Percentiles rank a stretch among this genome's conserved stretches.
Conservation (phyloP, 306 rosid genomes). For the Lagenaria siceraria region DNA sequence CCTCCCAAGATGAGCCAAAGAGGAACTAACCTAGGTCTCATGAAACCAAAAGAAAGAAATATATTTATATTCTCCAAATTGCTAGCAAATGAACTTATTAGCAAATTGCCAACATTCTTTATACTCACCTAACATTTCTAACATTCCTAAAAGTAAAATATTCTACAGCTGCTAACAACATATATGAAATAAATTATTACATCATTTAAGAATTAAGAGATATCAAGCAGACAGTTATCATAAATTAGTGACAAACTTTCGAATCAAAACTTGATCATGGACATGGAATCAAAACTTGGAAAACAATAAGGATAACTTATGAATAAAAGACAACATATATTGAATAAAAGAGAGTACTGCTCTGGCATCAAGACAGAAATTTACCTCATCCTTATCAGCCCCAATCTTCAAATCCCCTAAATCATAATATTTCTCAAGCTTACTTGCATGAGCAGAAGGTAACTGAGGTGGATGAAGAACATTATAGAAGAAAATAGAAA, state of each 20-base stretch:
- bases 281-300: background rate
- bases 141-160: background rate
- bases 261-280: background rate
- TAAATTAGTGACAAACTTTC: background rate
- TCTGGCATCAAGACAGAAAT: background rate
- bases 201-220: background rate
- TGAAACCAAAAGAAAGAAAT: background rate
- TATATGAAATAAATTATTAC: background rate
- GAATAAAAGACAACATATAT: background rate
- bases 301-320: background rate
- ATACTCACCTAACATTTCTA: background rate
- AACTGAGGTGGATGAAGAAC: slow-evolving; percentile 72
- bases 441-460: slow-evolving; percentile 35
- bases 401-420: slow-evolving; percentile 57
- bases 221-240: background rate
- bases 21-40: background rate
- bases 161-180: background rate
- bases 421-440: slow-evolving; percentile 64
- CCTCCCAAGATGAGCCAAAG: background rate
- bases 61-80: background rate
- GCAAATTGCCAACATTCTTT: background rate
- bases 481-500: slow-evolving; percentile 78
- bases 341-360: background rate
- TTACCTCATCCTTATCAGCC: slow-evolving; percentile 63
- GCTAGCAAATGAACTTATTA: background rate